Conservation (phyloP, 2,329 filamentous ascomycete species). For the Coleophoma crateriformis region DNA sequence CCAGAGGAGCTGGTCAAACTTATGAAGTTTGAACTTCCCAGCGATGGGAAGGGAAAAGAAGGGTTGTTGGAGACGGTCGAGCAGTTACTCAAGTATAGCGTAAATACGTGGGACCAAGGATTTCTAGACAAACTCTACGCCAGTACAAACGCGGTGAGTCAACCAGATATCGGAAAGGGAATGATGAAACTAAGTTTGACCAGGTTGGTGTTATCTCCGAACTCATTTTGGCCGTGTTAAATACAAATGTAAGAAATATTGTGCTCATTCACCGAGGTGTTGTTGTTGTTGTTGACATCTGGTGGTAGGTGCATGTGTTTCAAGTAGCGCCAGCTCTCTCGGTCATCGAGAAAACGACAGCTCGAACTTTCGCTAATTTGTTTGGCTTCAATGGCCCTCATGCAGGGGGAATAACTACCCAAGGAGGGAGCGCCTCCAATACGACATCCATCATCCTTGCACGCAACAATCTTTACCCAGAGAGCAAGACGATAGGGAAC, state of each 20-base stretch:
- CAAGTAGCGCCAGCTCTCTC: slow-evolving; percentile 87
- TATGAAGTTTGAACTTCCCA: slow-evolving; percentile 54
- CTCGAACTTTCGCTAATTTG: slow-evolving; percentile 63
- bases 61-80: slow-evolving; percentile 69
- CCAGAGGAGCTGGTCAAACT: slow-evolving; percentile 52
- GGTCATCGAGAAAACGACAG: slow-evolving; percentile 80
- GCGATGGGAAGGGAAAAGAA: slow-evolving; percentile 56
- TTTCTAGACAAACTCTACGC: slow-evolving; percentile 95
- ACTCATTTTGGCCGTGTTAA: slow-evolving; percentile 75
- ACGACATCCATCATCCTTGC: slow-evolving; percentile 81
- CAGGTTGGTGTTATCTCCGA: slow-evolving; percentile 80
- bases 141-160: slow-evolving; percentile 72
- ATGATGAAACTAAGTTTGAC: not conserved
- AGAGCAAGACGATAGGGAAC: slow-evolving; percentile 71
- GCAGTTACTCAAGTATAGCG: slow-evolving; percentile 73
- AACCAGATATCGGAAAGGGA: not conserved
- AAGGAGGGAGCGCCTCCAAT: slow-evolving; percentile 82
- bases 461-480: slow-evolving; percentile 77
- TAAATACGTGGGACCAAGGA: slow-evolving; percentile 98
- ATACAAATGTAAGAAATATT: slow-evolving; percentile 67
- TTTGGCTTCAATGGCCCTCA: slow-evolving; percentile 70
- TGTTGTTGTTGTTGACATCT: slow-evolving; percentile 6
- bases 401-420: slow-evolving; percentile 63
- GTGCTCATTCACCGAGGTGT: not conserved
- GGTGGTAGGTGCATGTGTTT: slow-evolving; percentile 71